Evolutionary conservation across 75 land plant genomes (phyloP).

Genomic region (Cunninghamia lanceolata): DNA sequence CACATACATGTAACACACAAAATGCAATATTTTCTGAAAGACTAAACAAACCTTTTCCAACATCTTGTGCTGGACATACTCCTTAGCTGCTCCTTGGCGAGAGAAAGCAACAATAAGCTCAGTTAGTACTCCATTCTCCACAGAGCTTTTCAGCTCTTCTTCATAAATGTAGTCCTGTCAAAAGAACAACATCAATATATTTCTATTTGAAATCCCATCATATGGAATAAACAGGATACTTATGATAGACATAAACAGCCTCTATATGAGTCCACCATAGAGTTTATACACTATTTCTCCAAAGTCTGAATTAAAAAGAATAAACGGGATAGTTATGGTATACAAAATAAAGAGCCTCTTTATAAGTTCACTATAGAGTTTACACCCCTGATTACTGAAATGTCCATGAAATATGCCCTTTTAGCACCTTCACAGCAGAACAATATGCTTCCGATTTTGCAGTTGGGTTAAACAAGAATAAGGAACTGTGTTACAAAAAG

Average conservation of each 20-base stretch:
- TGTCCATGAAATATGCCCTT: background rate
- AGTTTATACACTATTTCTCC: background rate
- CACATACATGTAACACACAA: slow-evolving; percentile 7
- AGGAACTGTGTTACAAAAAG: background rate
- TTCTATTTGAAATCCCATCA: background rate
- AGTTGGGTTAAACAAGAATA: background rate
- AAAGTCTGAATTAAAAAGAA: background rate
- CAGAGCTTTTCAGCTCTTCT: slow-evolving; percentile 74
- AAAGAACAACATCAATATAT: slow-evolving; percentile 1
- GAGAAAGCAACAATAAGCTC: slow-evolving; percentile 88
- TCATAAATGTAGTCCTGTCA: slow-evolving; percentile 94
- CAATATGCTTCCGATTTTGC: background rate
- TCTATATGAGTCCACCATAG: background rate
- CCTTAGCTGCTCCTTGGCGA: slow-evolving; percentile 84
- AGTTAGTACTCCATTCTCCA: slow-evolving; percentile 59
- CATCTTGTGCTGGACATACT: slow-evolving; percentile 98
- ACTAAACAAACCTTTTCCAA: slow-evolving; percentile 51
- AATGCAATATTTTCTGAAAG: background rate
- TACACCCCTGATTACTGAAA: background rate
- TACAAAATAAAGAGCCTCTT: background rate
- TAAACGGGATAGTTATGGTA: background rate
- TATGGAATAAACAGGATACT: background rate
- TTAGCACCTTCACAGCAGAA: background rate
- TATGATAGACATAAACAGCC: background rate
- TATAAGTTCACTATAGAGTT: background rate